Evolutionary conservation across 768 basidiomycete species (phyloP).

Genomic region (Kwoniella sp.): DNA sequence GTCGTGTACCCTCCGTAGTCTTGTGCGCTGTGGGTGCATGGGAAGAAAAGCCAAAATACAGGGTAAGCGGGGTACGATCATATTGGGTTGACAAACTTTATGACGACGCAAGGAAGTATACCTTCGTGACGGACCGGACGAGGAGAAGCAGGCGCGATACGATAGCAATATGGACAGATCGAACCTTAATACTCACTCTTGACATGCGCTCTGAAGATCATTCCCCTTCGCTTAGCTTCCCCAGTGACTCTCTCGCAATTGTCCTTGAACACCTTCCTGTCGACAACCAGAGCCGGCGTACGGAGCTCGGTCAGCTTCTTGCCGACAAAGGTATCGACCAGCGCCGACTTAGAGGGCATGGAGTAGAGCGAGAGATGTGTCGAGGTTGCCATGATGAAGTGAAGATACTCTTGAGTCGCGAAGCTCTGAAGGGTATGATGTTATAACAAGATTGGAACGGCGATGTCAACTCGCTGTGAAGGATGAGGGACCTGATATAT

Average conservation of each 20-base stretch:
- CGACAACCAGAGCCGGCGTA: constrained; percentile 78
- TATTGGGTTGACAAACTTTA: constrained; percentile 2
- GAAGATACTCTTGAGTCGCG: too few relatives aligned
- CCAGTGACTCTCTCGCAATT: constrained; percentile 76
- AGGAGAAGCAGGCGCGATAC: background rate
- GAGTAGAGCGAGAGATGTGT: constrained; percentile 34
- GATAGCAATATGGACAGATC: too few relatives aligned
- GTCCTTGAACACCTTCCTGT: constrained; percentile 69
- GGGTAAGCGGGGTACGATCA: too few relatives aligned
- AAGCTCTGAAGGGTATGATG: too few relatives aligned
- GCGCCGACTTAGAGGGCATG: constrained; percentile 35
- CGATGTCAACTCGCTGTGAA: too few relatives aligned
- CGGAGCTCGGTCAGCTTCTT: constrained; percentile 64
- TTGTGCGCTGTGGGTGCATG: constrained; percentile 57
- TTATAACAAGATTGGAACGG: too few relatives aligned
- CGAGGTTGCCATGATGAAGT: background rate
- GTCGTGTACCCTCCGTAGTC: constrained; percentile 73
- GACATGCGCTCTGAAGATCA: constrained; percentile 76
- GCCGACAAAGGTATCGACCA: constrained; percentile 61
- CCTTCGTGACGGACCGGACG: too few relatives aligned
- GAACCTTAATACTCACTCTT: constrained; percentile 68
- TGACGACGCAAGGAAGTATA: too few relatives aligned
- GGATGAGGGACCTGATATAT: too few relatives aligned
- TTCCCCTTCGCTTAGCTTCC: constrained; percentile 68
- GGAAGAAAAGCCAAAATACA: too few relatives aligned